Percentiles rank a stretch among this genome's conserved stretches.
phyloP scores from a whole-genome alignment of 2,329 filamentous ascomycete genomes.

The Trematosphaeria pertusa region DNA sequence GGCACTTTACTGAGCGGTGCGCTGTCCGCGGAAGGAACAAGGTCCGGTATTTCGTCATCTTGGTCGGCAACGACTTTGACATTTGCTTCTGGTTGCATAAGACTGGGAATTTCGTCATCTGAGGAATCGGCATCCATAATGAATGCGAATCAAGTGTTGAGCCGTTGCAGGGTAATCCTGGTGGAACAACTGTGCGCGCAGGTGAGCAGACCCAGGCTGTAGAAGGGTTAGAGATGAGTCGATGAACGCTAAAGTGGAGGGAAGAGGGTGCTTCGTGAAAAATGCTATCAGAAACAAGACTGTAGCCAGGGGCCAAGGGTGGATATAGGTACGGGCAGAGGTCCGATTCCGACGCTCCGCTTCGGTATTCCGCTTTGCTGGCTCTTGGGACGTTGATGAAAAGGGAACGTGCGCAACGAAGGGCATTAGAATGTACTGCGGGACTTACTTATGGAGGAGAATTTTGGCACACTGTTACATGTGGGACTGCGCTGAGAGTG shows the following conservation, averaged over 20 bases:
- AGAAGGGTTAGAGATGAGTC: no score
- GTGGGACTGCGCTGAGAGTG: no score
- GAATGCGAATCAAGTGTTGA: no score
- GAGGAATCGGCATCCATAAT: conserved; percentile 31
- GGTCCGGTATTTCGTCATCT: conserved; percentile 29
- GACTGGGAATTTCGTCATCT: conserved; percentile 53
- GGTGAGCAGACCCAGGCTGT: no score
- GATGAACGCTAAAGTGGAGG: no score
- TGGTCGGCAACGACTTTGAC: conserved; percentile 27
- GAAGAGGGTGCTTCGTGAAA: no score
- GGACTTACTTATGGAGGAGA: neutral
- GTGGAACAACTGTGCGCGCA: no score
- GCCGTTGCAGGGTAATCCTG: no score
- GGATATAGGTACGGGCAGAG: no score
- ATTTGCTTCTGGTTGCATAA: conserved; percentile 58
- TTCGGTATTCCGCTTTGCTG: conserved; percentile 8
- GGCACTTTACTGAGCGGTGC: conserved; percentile 70
- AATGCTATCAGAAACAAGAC: no score
- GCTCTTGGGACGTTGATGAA: neutral
- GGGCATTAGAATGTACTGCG: neutral
- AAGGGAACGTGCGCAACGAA: neutral
- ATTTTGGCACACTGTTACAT: no score
- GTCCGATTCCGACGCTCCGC: conserved; percentile 10
- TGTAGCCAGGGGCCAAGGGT: no score
- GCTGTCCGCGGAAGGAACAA: conserved; percentile 55